Conservation (phyloP, 2,329 filamentous ascomycete species). For the Fusarium subglutinans region DNA sequence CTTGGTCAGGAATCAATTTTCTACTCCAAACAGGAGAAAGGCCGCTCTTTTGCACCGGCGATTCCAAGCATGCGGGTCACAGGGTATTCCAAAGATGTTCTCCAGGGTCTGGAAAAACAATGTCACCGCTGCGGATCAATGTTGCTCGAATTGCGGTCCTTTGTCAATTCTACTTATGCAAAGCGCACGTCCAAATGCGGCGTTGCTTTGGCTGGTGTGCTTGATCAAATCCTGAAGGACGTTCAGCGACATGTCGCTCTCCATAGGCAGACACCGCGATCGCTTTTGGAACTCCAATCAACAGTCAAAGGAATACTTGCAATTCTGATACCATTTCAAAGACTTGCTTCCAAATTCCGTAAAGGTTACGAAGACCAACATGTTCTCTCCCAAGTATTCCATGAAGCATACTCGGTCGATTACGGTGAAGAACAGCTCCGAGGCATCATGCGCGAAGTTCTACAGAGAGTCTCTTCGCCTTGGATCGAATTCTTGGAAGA, state of each 20-base stretch:
- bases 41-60: conserved; percentile 61
- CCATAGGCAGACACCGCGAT: conserved; percentile 53
- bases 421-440: conserved; percentile 70
- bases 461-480: conserved; percentile 69
- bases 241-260: conserved; percentile 60
- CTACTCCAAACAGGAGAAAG: conserved; percentile 68
- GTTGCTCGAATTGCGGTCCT: conserved; percentile 56
- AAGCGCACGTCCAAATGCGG: conserved; percentile 56
- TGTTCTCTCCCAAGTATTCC: conserved; percentile 69
- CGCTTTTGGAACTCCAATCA: conserved; percentile 63
- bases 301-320: conserved; percentile 57
- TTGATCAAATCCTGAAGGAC: conserved; percentile 58
- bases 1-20: conserved; percentile 78
- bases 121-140: conserved; percentile 60
- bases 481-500: conserved; percentile 75
- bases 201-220: conserved; percentile 62
- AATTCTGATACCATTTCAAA: conserved; percentile 62
- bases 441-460: conserved; percentile 72
- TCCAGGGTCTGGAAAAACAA: conserved; percentile 57
- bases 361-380: conserved; percentile 64
- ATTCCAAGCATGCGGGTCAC: conserved; percentile 61
- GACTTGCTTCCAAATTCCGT: conserved; percentile 59
- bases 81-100: conserved; percentile 62
- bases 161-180: conserved; percentile 58
- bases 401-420: conserved; percentile 70